Conservation (phyloP, 192 early-diverging fungal species). For the Coemansia sp. region DNA sequence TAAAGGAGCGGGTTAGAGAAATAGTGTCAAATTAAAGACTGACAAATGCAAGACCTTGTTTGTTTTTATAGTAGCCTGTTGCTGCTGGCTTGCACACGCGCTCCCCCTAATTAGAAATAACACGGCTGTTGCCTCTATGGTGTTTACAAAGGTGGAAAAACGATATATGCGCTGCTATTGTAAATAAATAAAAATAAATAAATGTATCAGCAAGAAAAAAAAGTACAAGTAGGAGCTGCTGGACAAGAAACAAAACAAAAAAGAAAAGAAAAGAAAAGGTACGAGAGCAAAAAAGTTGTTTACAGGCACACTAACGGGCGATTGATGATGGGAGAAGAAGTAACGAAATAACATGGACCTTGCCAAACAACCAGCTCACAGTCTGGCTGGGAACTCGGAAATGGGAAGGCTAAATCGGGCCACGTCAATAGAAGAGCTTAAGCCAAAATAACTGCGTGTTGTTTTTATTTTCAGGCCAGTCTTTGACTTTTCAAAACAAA, state of each 20-base stretch:
- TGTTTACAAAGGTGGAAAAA: neutral
- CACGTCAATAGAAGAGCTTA: too few species aligned
- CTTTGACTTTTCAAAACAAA: too few species aligned
- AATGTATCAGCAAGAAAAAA: neutral
- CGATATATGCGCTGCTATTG: slow-evolving; percentile 7
- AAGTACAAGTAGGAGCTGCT: slow-evolving; percentile 2
- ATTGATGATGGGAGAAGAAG: slow-evolving; percentile 4
- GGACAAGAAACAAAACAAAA: neutral
- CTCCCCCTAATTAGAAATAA: too few species aligned
- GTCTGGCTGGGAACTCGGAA: too few species aligned
- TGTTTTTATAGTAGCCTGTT: neutral
- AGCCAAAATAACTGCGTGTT: too few species aligned
- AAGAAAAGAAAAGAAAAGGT: neutral
- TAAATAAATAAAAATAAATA: neutral
- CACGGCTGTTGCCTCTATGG: neutral
- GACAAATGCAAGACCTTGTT: neutral
- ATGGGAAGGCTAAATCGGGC: too few species aligned
- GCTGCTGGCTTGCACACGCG: neutral
- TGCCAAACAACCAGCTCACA: too few species aligned
- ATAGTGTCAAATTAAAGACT: neutral
- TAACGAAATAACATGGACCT: neutral
- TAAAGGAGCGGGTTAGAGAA: too few species aligned
- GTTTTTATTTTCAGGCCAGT: too few species aligned
- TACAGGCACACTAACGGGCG: neutral
- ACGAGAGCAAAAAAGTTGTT: slow-evolving; percentile 2